Percentiles rank a stretch among this genome's conserved stretches.
These are phyloP conservation scores for Phalaenopsis equestris DNA, from an alignment of 106 monocot species.

Conservation along the genomic window DNA sequence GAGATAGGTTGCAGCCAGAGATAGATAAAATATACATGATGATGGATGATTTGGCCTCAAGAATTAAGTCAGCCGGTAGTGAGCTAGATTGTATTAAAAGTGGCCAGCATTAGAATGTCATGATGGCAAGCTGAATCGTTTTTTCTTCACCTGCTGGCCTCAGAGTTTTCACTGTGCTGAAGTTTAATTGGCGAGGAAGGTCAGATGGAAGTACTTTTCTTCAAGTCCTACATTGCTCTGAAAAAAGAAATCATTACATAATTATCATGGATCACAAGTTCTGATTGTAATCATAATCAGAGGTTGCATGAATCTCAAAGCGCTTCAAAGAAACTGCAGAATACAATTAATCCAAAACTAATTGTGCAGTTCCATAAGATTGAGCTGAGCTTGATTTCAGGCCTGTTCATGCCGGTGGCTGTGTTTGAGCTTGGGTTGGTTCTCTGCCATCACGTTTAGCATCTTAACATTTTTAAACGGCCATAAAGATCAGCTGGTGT, in stretches of 20 bases:
- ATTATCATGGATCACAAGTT: background rate
- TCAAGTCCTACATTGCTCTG: background rate
- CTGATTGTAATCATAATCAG: background rate
- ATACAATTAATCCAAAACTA: too few relatives aligned
- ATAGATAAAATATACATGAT: slow-evolving; percentile 30
- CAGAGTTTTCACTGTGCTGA: background rate
- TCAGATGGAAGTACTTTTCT: background rate
- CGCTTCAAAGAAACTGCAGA: too few relatives aligned
- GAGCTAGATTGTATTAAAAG: background rate
- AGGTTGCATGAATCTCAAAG: background rate
- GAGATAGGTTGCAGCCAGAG: slow-evolving; percentile 22
- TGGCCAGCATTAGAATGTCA: background rate
- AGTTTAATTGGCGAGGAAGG: too few relatives aligned
- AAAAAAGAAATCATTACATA: background rate
- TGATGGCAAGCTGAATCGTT: background rate
- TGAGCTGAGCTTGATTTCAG: too few relatives aligned
- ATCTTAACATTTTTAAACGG: too few relatives aligned
- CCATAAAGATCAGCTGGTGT: too few relatives aligned
- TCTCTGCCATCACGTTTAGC: too few relatives aligned
- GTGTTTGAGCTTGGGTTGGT: too few relatives aligned
- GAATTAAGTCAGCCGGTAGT: slow-evolving; percentile 10
- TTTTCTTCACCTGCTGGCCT: background rate
- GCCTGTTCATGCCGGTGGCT: too few relatives aligned
- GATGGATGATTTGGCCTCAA: slow-evolving; percentile 30
- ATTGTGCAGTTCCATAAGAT: too few relatives aligned